A percentile compares a stretch with the other conserved stretches of the same genome.
Conservation (phyloP, 2,329 filamentous ascomycete species). For the Aureobasidium sp. region DNA sequence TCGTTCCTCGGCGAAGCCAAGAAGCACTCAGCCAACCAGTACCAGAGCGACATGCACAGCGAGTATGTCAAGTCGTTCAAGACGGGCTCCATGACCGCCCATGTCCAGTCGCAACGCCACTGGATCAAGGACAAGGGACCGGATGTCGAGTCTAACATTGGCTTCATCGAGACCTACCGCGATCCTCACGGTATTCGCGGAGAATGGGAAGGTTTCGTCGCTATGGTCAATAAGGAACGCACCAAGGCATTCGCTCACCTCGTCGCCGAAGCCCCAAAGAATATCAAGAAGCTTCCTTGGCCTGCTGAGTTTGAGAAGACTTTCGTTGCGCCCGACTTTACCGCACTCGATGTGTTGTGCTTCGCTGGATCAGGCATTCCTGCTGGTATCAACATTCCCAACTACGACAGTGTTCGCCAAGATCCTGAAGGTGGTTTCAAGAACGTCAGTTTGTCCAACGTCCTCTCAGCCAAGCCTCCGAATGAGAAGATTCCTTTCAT, state of each 20-base stretch:
- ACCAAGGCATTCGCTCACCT: constrained; percentile 82
- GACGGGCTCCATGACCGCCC: constrained; percentile 44
- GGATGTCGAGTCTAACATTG: constrained; percentile 46
- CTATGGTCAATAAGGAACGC: constrained; percentile 78
- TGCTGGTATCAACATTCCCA: constrained; percentile 35
- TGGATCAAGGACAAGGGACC: constrained; percentile 50
- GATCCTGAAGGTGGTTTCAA: constrained; percentile 68
- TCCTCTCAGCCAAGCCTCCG: constrained; percentile 82
- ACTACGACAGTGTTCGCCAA: constrained; percentile 71
- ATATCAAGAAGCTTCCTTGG: constrained; percentile 91
- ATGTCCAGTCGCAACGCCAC: constrained; percentile 44
- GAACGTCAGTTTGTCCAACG: constrained; percentile 89
- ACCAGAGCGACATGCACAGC: constrained; percentile 34
- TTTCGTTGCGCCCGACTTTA: constrained; percentile 93
- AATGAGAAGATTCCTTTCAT: constrained; percentile 93
- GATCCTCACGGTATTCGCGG: constrained; percentile 49
- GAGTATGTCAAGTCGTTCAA: constrained; percentile 43
- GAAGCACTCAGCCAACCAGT: constrained; percentile 41
- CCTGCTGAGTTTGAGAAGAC: constrained; percentile 83
- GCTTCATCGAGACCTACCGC: constrained; percentile 50
- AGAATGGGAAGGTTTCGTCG: constrained; percentile 48
- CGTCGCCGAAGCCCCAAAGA: constrained; percentile 68
- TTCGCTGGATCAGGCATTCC: constrained; percentile 62
- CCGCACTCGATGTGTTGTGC: constrained; percentile 81
- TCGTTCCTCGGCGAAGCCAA: constrained; percentile 40